These are phyloP conservation scores for Marsdenia floribunda DNA, from an alignment of 257 asterid genomes.

Conservation along the genomic window DNA sequence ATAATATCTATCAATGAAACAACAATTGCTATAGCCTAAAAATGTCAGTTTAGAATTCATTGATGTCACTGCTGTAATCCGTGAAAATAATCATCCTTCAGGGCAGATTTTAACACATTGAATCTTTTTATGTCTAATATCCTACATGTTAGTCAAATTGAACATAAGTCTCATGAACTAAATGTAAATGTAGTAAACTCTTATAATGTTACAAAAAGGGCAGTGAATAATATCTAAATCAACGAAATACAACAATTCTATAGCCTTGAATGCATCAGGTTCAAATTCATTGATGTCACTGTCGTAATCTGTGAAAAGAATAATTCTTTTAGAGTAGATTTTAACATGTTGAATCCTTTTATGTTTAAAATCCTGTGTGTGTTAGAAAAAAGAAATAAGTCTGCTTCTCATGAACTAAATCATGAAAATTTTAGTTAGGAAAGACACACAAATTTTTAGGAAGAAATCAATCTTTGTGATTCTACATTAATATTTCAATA, in stretches of 20 bases:
- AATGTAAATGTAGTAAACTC: background rate
- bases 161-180: background rate
- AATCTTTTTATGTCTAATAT: no score
- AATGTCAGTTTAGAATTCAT: background rate
- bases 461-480: background rate
- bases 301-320: background rate
- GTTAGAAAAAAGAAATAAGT: background rate
- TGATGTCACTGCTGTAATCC: background rate
- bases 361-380: background rate
- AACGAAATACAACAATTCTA: no score
- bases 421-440: background rate
- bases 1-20: slow-evolving; percentile 1
- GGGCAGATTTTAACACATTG: no score
- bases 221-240: no score
- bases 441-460: background rate
- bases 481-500: background rate
- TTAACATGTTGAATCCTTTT: background rate
- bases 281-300: background rate
- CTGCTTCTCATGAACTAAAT: background rate
- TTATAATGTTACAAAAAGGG: no score
- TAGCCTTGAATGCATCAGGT: background rate
- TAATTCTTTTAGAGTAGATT: background rate
- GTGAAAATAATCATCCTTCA: no score
- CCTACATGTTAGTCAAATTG: background rate
- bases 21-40: background rate